Evolutionary conservation across 2,329 filamentous ascomycete species (phyloP), one percentile per base, ranked within the genome.

Genomic region (Pseudogymnoascus sp.): DNA sequence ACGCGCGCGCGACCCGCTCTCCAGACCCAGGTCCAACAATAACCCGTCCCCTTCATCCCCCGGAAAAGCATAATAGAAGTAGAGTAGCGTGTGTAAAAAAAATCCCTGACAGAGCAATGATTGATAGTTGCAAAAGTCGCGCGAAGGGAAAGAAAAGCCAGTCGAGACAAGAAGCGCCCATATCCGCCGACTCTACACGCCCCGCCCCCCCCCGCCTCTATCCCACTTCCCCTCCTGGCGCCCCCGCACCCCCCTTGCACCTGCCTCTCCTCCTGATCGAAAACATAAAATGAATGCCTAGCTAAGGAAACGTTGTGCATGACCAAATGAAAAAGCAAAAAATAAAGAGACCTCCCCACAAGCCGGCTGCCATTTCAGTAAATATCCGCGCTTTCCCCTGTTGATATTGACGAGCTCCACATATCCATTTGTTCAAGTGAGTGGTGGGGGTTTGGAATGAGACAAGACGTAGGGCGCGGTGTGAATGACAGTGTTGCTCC

Each of bases 261-360:
- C 21, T 11, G 21, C 44, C 44, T 50, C 21, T 50, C 44, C 21
- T 50, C 21, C 44, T 25, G 44, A 14, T 50, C 44, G 44, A 50
- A 23, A 50, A 50, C 6, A 47, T 28, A 25, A n/a, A 50, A 50
- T 50, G 44, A 50, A 25, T 25, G 44, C 21, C 44, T 50, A 50
- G 44, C 44, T 50, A 50, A 50, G 21, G 44, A 50, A 50, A 50
- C 44, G 44, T 50, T 25, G 21, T 25, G 44, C 44, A 25, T n/a
- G 44, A 50, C 44, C 44, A 50, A 50, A 50, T 50, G 12, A 50
- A 50, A 47, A 50, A 50, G 44, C 44, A 50, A 25, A 50, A 50
- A 25, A 40, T 16, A 40, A 50, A n/a, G 44, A 50, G 44, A 50
- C 42, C 42, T 47, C 42, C 42, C 42, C 42, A 47, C 44, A 50